Conservation (phyloP, 169 alveolate species). For the Cyclospora cayetanensis region DNA sequence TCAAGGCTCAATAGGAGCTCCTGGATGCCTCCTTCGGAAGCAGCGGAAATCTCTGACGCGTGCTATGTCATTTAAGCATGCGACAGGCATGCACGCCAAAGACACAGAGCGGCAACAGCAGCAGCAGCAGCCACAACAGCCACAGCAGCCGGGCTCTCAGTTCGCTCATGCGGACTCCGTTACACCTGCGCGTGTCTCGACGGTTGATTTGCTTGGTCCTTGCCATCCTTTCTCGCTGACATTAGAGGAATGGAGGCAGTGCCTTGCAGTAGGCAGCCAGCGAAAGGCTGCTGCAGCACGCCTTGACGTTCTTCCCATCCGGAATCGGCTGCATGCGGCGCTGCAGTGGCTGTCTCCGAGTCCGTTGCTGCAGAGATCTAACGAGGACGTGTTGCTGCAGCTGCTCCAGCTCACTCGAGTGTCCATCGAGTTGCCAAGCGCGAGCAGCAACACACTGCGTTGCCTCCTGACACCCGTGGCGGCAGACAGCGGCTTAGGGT, state of each 20-base stretch:
- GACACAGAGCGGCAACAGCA: neutral
- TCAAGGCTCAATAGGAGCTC: neutral
- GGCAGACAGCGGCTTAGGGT: conserved; percentile 36
- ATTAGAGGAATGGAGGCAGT: conserved; percentile 1
- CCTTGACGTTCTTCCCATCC: neutral
- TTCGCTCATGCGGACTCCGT: neutral
- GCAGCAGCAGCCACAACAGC: conserved; percentile 31
- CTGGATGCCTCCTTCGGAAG: neutral
- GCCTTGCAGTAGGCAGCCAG: neutral
- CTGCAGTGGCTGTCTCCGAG: conserved; percentile 50
- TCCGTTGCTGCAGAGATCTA: conserved; percentile 57
- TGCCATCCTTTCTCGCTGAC: conserved; percentile 41
- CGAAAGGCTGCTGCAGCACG: too few relatives aligned
- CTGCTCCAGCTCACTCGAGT: conserved; percentile 61
- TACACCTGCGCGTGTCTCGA: neutral
- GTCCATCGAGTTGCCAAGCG: conserved; percentile 55
- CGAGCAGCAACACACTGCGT: conserved; percentile 67
- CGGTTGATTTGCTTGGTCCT: neutral
- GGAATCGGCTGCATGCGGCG: neutral
- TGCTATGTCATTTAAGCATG: conserved; percentile 34
- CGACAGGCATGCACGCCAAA: neutral
- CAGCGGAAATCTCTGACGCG: conserved; percentile 50
- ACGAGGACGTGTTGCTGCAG: conserved; percentile 56
- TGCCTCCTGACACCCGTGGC: conserved; percentile 35
- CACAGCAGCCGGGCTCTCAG: neutral